Evolutionary conservation across 2,329 filamentous ascomycete species (phyloP).

Genomic region (Incumbomyces delicatus): DNA sequence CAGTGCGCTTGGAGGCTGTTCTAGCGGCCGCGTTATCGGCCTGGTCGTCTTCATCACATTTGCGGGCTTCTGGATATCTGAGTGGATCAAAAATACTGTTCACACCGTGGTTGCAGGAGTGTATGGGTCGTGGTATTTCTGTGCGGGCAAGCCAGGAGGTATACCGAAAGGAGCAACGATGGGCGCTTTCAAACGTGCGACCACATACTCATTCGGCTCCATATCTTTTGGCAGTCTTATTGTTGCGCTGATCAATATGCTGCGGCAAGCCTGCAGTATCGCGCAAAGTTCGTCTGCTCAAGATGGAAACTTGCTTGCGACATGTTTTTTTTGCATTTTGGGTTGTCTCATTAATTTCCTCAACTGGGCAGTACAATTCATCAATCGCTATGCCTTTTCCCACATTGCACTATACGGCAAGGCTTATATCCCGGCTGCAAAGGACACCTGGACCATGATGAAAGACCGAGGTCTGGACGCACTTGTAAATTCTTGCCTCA

Average conservation of each 20-base stretch:
- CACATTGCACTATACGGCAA: slow-evolving; percentile 92
- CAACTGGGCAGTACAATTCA: slow-evolving; percentile 76
- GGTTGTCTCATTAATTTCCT: slow-evolving; percentile 67
- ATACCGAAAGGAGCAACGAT: slow-evolving; percentile 72
- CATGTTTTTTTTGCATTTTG: slow-evolving; percentile 62
- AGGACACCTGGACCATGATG: slow-evolving; percentile 85
- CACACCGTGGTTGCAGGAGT: slow-evolving; percentile 80
- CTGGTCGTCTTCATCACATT: slow-evolving; percentile 82
- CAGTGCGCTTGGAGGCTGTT: slow-evolving; percentile 46
- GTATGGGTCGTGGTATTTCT: slow-evolving; percentile 92
- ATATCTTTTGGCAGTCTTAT: slow-evolving; percentile 79
- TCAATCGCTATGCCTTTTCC: slow-evolving; percentile 87
- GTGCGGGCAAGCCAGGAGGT: slow-evolving; percentile 47
- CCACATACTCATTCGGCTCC: slow-evolving; percentile 88
- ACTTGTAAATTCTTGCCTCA: slow-evolving; percentile 78
- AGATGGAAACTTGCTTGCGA: slow-evolving; percentile 58
- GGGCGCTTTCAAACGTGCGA: slow-evolving; percentile 67
- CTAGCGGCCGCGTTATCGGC: slow-evolving; percentile 68
- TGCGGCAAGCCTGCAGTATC: slow-evolving; percentile 74
- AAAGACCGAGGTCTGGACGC: slow-evolving; percentile 86
- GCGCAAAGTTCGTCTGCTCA: slow-evolving; percentile 56
- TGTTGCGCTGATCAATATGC: slow-evolving; percentile 75
- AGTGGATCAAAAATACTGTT: slow-evolving; percentile 88
- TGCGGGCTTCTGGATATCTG: slow-evolving; percentile 85
- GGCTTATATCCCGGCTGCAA: slow-evolving; percentile 73